Conservation (phyloP, 164 flowering plant species). For the Aristolochia fimbriata region DNA sequence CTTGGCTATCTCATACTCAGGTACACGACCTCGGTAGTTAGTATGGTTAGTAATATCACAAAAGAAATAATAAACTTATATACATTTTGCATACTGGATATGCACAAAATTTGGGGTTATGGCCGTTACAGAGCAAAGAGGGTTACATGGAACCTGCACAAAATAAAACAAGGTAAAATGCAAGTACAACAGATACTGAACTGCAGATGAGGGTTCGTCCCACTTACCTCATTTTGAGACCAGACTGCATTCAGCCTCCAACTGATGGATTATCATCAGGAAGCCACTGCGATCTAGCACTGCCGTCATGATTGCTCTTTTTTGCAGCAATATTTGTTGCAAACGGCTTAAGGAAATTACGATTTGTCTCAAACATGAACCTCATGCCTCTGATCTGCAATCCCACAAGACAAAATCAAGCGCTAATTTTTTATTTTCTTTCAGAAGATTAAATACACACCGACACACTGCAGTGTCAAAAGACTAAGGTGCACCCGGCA, state of each 20-base stretch:
- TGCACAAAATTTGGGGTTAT: not conserved
- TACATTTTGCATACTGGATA: not conserved
- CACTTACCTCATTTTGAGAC: not conserved
- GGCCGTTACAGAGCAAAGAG: too few species aligned
- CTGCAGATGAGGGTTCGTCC: too few species aligned
- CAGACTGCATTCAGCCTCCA: not conserved
- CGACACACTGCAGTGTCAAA: too few species aligned
- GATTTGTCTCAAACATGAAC: slow-evolving; percentile 55
- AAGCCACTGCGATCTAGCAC: slow-evolving; percentile 18
- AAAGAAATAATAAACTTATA: not conserved
- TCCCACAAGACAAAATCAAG: not conserved
- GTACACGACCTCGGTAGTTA: not conserved
- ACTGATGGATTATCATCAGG: slow-evolving; percentile 4
- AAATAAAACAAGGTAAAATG: too few species aligned
- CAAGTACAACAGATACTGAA: too few species aligned
- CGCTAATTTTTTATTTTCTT: too few species aligned
- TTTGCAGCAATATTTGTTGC: slow-evolving; percentile 15
- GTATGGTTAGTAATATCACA: not conserved
- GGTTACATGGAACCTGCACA: too few species aligned
- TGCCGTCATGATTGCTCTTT: slow-evolving; percentile 10
- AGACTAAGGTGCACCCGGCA: too few species aligned
- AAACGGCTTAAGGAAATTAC: slow-evolving; percentile 29
- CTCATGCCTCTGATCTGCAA: slow-evolving; percentile 60
- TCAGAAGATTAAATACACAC: too few species aligned
- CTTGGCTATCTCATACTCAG: too few species aligned